Conservation (phyloP, 208 protist species). For the Trypanosoma caninum region DNA sequence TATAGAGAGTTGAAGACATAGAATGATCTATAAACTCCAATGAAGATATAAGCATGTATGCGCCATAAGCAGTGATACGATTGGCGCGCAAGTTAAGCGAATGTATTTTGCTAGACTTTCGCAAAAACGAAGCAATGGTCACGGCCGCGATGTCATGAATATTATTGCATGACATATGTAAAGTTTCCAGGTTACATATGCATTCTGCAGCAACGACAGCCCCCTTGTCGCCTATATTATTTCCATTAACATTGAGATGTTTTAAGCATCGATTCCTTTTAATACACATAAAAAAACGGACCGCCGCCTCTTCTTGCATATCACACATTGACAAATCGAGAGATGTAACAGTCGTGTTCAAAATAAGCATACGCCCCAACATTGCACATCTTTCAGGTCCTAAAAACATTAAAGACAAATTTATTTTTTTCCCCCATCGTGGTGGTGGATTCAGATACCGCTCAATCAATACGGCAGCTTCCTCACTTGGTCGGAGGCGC, state of each 20-base stretch:
- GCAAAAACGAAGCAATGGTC: conserved; percentile 29
- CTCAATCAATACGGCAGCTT: conserved; percentile 31
- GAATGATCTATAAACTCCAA: conserved; percentile 28
- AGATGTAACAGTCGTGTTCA: conserved; percentile 45
- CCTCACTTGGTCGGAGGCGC: conserved; percentile 48
- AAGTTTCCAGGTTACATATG: conserved; percentile 42
- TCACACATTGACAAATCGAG: conserved; percentile 60
- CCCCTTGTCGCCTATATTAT: conserved; percentile 48
- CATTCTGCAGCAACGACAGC: conserved; percentile 40
- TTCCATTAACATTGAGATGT: conserved; percentile 49
- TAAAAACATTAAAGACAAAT: conserved; percentile 32
- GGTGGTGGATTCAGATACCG: conserved; percentile 43
- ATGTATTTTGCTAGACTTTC: conserved; percentile 38
- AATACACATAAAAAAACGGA: conserved; percentile 47
- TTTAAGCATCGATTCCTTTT: conserved; percentile 36
- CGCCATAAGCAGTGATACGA: conserved; percentile 37
- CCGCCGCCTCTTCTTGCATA: conserved; percentile 33
- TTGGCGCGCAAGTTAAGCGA: conserved; percentile 53
- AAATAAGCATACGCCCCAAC: conserved; percentile 42
- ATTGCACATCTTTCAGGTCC: conserved; percentile 40
- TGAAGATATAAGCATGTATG: conserved; percentile 34
- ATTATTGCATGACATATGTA: conserved; percentile 52
- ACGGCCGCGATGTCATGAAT: conserved; percentile 43
- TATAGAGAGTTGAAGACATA: conserved; percentile 16
- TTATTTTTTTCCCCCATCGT: conserved; percentile 57